These are phyloP conservation scores for Botrytis galanthina DNA, from an alignment of 2,329 filamentous ascomycete genomes.

Conservation along the genomic window DNA sequence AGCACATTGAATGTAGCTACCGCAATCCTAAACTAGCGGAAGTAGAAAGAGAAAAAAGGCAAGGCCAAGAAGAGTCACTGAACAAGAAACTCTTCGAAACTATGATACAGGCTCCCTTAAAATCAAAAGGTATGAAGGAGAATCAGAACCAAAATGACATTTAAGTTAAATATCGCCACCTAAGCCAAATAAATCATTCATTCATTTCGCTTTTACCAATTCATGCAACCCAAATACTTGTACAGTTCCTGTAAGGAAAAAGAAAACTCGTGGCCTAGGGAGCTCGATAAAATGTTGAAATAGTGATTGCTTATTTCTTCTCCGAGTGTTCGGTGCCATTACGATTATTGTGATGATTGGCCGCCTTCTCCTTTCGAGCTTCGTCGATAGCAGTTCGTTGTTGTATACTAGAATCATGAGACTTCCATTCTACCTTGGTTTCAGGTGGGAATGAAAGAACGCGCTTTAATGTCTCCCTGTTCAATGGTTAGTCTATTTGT, in stretches of 20 bases:
- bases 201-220: slow-evolving; percentile 35
- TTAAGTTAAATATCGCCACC: slow-evolving; percentile 22
- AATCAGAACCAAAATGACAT: slow-evolving; percentile 11
- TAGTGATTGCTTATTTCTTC: slow-evolving; percentile 32
- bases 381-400: slow-evolving; percentile 89
- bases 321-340: slow-evolving; percentile 24
- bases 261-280: slow-evolving; percentile 27
- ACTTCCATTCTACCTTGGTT: slow-evolving; percentile 92
- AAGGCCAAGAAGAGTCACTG: slow-evolving; percentile 1
- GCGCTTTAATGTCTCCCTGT: slow-evolving; percentile 89
- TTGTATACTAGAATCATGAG: slow-evolving; percentile 92
- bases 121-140: slow-evolving; percentile 7
- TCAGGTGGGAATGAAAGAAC: slow-evolving; percentile 81
- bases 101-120: slow-evolving; percentile 13
- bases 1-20: background rate
- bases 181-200: slow-evolving; percentile 25
- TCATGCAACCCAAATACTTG: slow-evolving; percentile 37
- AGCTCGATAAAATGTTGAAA: slow-evolving; percentile 19
- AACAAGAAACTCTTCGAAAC: slow-evolving; percentile 1
- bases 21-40: background rate
- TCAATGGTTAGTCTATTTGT: slow-evolving; percentile 23
- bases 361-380: slow-evolving; percentile 79
- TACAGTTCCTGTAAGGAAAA: slow-evolving; percentile 31
- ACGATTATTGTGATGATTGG: slow-evolving; percentile 39
- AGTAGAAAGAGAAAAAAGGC: background rate